Conservation (phyloP, 2,329 filamentous ascomycete genomes). For the Monilinia vaccinii-corymbosi region DNA sequence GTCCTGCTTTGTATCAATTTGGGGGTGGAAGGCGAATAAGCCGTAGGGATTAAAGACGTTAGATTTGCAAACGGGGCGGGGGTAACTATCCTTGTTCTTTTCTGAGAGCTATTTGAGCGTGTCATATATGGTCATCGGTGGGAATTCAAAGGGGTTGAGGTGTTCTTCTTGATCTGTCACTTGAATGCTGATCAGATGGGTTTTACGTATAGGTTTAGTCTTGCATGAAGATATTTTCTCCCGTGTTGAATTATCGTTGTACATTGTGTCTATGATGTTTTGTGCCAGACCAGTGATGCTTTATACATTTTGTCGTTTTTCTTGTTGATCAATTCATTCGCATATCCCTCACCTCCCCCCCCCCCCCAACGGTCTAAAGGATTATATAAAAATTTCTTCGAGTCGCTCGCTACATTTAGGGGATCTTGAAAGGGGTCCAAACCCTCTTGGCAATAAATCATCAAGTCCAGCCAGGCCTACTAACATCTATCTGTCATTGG, state of each 20-base stretch:
- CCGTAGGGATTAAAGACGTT: slow-evolving; percentile 1
- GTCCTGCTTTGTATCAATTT: slow-evolving; percentile 19
- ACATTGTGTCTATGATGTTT: not conserved
- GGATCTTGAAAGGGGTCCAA: too few relatives aligned
- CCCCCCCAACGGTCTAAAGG: too few relatives aligned
- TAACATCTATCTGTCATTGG: too few relatives aligned
- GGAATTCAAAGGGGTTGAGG: slow-evolving; percentile 2
- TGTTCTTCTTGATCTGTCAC: slow-evolving; percentile 1
- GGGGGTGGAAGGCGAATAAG: slow-evolving; percentile 16
- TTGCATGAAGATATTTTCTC: slow-evolving; percentile 8
- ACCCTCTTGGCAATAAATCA: too few relatives aligned
- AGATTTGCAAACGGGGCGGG: not conserved
- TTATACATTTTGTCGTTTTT: not conserved
- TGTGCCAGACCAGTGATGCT: not conserved
- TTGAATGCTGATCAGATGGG: not conserved
- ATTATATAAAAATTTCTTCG: too few relatives aligned
- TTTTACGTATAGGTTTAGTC: not conserved
- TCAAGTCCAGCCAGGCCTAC: too few relatives aligned
- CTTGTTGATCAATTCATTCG: too few relatives aligned
- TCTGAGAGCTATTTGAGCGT: slow-evolving; percentile 6
- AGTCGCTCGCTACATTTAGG: too few relatives aligned
- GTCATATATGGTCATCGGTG: slow-evolving; percentile 2
- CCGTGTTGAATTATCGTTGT: not conserved
- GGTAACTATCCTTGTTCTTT: not conserved
- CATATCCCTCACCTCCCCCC: too few relatives aligned